Evolutionary conservation across 163 green algal genomes (phyloP).

Genomic region (Chloroidium sp.): DNA sequence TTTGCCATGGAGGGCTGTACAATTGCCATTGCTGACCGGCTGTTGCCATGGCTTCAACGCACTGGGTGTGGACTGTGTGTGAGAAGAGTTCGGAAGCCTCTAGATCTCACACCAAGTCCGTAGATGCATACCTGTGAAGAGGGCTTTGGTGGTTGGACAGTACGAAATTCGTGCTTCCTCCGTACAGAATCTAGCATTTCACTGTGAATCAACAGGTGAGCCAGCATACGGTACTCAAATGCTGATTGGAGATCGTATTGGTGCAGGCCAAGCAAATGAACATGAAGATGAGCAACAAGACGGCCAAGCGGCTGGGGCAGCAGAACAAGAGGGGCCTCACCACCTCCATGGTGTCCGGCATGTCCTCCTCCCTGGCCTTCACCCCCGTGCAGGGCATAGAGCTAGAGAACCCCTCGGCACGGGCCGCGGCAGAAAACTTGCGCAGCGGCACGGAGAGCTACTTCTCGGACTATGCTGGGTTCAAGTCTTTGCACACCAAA

Average conservation of each 20-base stretch:
- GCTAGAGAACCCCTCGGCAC: conserved; percentile 57
- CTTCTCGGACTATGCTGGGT: conserved; percentile 77
- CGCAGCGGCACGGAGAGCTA: conserved; percentile 76
- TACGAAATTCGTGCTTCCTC: too few relatives aligned
- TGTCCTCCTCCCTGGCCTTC: conserved; percentile 90
- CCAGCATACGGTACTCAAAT: too few relatives aligned
- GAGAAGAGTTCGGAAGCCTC: too few relatives aligned
- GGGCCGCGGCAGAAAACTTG: conserved; percentile 15
- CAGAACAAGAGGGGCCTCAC: conserved; percentile 13
- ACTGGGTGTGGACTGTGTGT: too few relatives aligned
- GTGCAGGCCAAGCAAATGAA: conserved; percentile 66
- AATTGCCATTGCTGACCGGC: background rate
- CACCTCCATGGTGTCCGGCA: conserved; percentile 41
- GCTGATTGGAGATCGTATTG: conserved; percentile 10
- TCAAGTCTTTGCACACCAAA: conserved; percentile 30
- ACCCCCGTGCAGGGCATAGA: conserved; percentile 95
- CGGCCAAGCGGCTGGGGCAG: conserved; percentile 50
- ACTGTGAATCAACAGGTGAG: too few relatives aligned
- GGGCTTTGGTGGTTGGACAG: too few relatives aligned
- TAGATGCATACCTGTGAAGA: too few relatives aligned
- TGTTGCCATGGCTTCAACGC: background rate
- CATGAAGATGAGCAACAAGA: conserved; percentile 81
- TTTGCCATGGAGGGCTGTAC: background rate
- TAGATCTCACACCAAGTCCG: too few relatives aligned
- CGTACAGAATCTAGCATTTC: too few relatives aligned